Evolutionary conservation across 1,284 basidiomycete species (phyloP).

Genomic region (Trametes pubescens): DNA sequence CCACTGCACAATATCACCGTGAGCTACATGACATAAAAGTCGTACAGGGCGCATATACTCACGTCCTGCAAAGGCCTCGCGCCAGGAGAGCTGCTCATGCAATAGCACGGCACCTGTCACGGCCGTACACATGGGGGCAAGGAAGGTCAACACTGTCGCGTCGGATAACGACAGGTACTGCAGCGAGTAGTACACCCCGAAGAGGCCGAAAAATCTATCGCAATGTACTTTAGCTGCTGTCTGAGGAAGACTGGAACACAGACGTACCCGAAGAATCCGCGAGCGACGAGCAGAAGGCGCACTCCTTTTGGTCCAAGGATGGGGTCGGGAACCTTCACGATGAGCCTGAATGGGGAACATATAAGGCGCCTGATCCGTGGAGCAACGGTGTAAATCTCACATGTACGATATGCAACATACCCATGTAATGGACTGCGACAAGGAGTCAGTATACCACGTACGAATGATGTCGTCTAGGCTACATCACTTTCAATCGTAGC

Average conservation of each 20-base stretch:
- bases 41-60: constrained; percentile 44
- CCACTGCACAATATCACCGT: constrained; percentile 35
- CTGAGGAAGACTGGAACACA: constrained; percentile 16
- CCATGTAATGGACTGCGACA: constrained; percentile 52
- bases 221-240: not conserved
- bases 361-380: too few relatives aligned
- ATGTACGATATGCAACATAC: constrained; percentile 54
- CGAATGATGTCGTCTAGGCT: not conserved
- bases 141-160: constrained; percentile 79
- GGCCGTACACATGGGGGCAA: constrained; percentile 74
- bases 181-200: constrained; percentile 74
- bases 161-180: constrained; percentile 70
- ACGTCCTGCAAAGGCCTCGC: constrained; percentile 72
- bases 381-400: constrained; percentile 25
- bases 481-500: too few relatives aligned
- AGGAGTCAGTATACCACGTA: not conserved
- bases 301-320: constrained; percentile 74
- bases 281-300: constrained; percentile 59
- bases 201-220: constrained; percentile 66
- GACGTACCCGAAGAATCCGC: constrained; percentile 70
- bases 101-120: constrained; percentile 76
- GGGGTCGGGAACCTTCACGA: constrained; percentile 65
- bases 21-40: constrained; percentile 24
- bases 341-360: constrained; percentile 48
- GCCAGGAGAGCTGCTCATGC: constrained; percentile 65